Evolutionary conservation across 2,329 filamentous ascomycete genomes (phyloP).

Genomic region (Chlorencoelia australis): DNA sequence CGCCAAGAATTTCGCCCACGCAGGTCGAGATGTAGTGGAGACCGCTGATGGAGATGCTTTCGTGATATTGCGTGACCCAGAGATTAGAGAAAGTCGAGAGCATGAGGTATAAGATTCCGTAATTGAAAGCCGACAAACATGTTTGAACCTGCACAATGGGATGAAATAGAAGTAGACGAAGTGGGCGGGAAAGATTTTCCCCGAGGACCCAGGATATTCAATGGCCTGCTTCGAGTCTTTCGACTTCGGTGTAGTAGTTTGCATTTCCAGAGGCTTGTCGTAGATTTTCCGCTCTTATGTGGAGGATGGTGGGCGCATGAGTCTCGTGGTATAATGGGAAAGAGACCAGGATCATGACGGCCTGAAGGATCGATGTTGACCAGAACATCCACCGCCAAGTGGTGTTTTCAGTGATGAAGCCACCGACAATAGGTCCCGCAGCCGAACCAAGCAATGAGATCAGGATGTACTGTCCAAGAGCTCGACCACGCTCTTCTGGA

Average conservation of each 20-base stretch:
- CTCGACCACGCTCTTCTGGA: conserved; percentile 40
- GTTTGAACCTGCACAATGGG: conserved; percentile 42
- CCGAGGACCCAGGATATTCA: conserved; percentile 26
- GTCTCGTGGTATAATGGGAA: conserved; percentile 39
- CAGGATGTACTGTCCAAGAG: conserved; percentile 37
- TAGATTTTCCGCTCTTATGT: conserved; percentile 34
- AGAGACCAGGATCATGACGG: conserved; percentile 32
- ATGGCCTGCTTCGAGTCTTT: conserved; percentile 28
- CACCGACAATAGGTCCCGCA: conserved; percentile 30
- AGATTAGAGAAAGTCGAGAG: conserved; percentile 50
- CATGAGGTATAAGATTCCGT: conserved; percentile 43
- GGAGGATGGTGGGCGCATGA: conserved; percentile 37
- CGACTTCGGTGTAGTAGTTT: conserved; percentile 38
- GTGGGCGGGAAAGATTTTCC: conserved; percentile 34
- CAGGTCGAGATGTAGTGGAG: conserved; percentile 41
- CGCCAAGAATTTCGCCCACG: conserved; percentile 31
- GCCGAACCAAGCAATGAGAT: conserved; percentile 53
- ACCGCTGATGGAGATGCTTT: conserved; percentile 45
- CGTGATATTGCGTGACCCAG: conserved; percentile 43
- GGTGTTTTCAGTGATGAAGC: conserved; percentile 33
- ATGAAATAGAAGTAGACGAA: conserved; percentile 39
- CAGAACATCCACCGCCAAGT: conserved; percentile 47
- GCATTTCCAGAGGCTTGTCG: conserved; percentile 37
- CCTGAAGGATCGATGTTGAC: conserved; percentile 35
- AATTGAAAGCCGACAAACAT: conserved; percentile 38